Evolutionary conservation across 192 early-diverging fungal species (phyloP).

Genomic region (Coemansia sp.): DNA sequence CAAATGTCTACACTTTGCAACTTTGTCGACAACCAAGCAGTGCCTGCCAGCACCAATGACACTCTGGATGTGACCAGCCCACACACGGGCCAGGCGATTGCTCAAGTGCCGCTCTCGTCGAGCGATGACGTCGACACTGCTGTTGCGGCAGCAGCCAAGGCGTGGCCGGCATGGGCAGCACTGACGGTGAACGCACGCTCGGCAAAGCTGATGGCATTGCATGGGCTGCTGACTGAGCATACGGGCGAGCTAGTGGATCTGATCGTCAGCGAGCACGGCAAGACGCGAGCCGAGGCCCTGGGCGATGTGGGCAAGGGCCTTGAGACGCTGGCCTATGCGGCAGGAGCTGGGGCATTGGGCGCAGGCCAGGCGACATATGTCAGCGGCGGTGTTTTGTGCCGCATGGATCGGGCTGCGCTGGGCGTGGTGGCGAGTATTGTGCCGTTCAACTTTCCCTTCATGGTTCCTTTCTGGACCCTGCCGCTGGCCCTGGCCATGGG

Average conservation of each 20-base stretch:
- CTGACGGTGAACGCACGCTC: slow-evolving; percentile 75
- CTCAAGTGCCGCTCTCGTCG: slow-evolving; percentile 64
- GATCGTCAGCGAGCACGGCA: slow-evolving; percentile 80
- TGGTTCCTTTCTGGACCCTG: slow-evolving; percentile 85
- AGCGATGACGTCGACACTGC: slow-evolving; percentile 62
- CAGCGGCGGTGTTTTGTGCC: slow-evolving; percentile 67
- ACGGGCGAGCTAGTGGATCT: slow-evolving; percentile 69
- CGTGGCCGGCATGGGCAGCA: slow-evolving; percentile 61
- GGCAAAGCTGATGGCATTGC: slow-evolving; percentile 63
- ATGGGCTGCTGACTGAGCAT: slow-evolving; percentile 61
- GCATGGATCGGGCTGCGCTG: slow-evolving; percentile 65
- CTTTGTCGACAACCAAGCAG: slow-evolving; percentile 34
- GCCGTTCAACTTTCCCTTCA: slow-evolving; percentile 84
- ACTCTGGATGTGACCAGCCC: slow-evolving; percentile 67
- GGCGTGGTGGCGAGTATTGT: slow-evolving; percentile 81
- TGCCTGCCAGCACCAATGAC: neutral
- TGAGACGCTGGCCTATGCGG: slow-evolving; percentile 80
- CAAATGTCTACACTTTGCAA: slow-evolving; percentile 22
- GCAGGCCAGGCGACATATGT: slow-evolving; percentile 69
- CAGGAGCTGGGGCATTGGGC: slow-evolving; percentile 66
- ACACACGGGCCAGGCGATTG: slow-evolving; percentile 64
- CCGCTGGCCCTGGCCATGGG: slow-evolving; percentile 72
- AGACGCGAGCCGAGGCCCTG: slow-evolving; percentile 71
- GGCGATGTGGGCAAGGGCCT: slow-evolving; percentile 76
- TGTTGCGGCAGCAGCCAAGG: slow-evolving; percentile 61